Evolutionary conservation across 345 rosid species (phyloP).

Genomic region (Eucalyptus curtisii): DNA sequence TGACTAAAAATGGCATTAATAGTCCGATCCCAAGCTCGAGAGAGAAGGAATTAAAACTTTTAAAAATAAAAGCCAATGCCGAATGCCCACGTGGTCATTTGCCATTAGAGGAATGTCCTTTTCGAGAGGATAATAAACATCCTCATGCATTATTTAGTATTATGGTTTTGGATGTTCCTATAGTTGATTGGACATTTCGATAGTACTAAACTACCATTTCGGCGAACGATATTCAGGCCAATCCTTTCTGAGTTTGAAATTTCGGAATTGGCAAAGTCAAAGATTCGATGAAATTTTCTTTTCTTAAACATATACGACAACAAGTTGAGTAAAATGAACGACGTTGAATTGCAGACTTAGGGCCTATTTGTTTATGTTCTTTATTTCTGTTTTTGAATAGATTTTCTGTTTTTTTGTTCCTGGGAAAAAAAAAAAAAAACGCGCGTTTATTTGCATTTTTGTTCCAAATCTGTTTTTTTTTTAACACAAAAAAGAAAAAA

Average conservation of each 20-base stretch:
- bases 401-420: too few relatives aligned
- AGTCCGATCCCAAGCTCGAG: background rate
- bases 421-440: too few relatives aligned
- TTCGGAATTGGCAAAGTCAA: background rate
- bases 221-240: rapidly evolving
- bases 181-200: background rate
- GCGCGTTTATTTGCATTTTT: too few relatives aligned
- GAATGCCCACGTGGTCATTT: background rate
- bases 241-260: background rate
- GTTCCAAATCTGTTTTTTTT: too few relatives aligned
- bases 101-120: rapidly evolving
- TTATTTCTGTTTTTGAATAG: too few relatives aligned
- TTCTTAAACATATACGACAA: background rate
- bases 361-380: too few relatives aligned
- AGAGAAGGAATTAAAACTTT: background rate
- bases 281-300: background rate
- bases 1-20: background rate
- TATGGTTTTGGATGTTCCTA: background rate
- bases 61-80: background rate
- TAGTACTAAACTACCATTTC: background rate
- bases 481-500: too few relatives aligned
- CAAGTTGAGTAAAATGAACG: background rate
- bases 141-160: background rate
- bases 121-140: background rate
- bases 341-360: background rate